Evolutionary conservation across 164 flowering plant genomes (phyloP), one percentile per base, ranked within the genome.

Genomic region (Cinnamomum micranthum): DNA sequence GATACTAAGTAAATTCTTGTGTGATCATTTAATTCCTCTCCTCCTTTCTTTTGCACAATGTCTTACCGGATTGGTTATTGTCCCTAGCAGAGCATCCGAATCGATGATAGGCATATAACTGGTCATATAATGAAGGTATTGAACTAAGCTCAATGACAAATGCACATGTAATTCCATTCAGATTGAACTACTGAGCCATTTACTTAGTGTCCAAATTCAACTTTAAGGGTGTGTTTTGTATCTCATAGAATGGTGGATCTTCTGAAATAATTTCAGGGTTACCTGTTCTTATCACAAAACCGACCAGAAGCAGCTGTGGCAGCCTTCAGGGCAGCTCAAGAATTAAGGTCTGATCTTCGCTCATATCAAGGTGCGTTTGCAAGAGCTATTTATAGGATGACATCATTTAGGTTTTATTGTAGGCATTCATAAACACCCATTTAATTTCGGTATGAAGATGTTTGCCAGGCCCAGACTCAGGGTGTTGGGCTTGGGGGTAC

Each of bases 41-140:
- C 19, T 15, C 1, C 11, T 35, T n/a, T 33, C 20, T 13, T 69
- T 27, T 58, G 1, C 35, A 31, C 11, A n/a, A 28, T 23, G n/a
- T 35, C 65, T 68, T 13, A 62, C 55, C 47, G 28, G 68, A 60
- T 41, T 17, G 1, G 20, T 52, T 11, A 62, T 67, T 73, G 20
- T 76, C 83, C 68, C 77, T 75, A 79, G 50, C 90, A 95, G 99
- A 88, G 98, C 79, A 87, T 90, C 79, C 88, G 88, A 55, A 86
- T 89, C 69, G 94, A 95, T 83, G 98, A 92, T 79, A 88, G 97
- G 79, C 98, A 93, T 77, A 83, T 93, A 71, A 79, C 94, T 35
- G 98, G 97, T 28, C 87, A 90, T 74, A 87, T 95, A 68, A 88
- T 93, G 90, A 95, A 93, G 99, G 99, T 95, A 92, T 31, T 52